These are phyloP conservation scores for Magnolia changhungtana DNA, from an alignment of 164 flowering plant species.

Conservation along the genomic window DNA sequence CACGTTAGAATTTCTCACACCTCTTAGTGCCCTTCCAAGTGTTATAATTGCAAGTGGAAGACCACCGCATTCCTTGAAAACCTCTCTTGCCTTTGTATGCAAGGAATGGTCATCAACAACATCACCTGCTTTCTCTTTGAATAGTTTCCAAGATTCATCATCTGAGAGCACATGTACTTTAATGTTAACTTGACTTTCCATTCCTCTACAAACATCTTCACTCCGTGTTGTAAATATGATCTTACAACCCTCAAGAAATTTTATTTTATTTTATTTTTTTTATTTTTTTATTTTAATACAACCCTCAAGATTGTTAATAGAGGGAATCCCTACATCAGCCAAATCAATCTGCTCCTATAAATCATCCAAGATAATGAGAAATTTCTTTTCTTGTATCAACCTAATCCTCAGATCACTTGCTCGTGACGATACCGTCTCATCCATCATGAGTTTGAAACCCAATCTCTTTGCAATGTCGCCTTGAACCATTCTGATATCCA, in stretches of 20 bases:
- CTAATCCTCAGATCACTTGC: neutral
- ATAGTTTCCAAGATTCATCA: neutral
- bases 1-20: neutral
- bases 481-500: neutral
- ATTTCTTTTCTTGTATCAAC: neutral
- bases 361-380: neutral
- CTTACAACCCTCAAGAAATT: neutral
- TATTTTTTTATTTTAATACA: too few species aligned
- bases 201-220: neutral
- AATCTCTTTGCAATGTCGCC: neutral
- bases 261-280: too few species aligned
- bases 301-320: neutral
- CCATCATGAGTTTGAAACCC: neutral
- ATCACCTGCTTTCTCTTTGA: neutral
- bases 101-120: neutral
- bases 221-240: neutral
- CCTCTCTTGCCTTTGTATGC: neutral
- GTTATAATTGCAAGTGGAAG: neutral
- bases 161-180: neutral
- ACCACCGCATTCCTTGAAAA: neutral
- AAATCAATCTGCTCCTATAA: neutral
- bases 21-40: neutral
- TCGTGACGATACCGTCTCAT: neutral
- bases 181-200: neutral
- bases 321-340: neutral